Conservation (phyloP, 140 eudicot genomes). For the Bidens hawaiensis region DNA sequence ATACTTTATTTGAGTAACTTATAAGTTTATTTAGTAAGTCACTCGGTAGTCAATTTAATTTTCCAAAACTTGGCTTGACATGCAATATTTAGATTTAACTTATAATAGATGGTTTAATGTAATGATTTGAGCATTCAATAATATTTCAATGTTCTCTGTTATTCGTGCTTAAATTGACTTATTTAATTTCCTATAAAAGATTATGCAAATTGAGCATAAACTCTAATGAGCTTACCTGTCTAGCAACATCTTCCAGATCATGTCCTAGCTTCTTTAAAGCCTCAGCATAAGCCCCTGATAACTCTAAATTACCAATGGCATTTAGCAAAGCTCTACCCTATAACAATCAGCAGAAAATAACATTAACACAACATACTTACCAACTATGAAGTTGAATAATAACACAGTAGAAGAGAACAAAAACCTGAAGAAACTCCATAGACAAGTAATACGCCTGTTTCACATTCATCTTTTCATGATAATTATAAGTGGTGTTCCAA, state of each 20-base stretch:
- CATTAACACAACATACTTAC: background rate
- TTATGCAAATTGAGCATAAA: background rate
- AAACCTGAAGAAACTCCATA: conserved; percentile 96
- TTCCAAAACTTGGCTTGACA: too few species aligned
- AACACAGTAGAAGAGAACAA: conserved; percentile 2
- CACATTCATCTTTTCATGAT: conserved; percentile 63
- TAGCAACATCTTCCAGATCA: conserved; percentile 76
- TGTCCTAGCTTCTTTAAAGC: conserved; percentile 81
- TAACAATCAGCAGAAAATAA: conserved; percentile 8
- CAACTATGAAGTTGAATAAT: background rate
- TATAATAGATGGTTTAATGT: too few species aligned
- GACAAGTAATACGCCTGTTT: conserved; percentile 92
- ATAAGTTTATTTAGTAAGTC: too few species aligned
- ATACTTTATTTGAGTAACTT: too few species aligned
- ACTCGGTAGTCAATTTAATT: too few species aligned
- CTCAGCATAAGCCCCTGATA: conserved; percentile 79
- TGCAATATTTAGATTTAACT: too few species aligned
- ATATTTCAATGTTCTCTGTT: too few species aligned
- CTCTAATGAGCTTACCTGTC: conserved; percentile 47
- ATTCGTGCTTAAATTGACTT: too few species aligned
- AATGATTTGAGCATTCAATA: too few species aligned
- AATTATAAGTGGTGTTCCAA: conserved; percentile 80
- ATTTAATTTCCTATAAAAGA: background rate
- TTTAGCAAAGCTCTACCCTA: conserved; percentile 95
- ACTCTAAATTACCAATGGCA: conserved; percentile 84